Evolutionary conservation across 257 asterid species (phyloP), one percentile per base, ranked within the genome.

Genomic region (Jaltomata sinuosa): DNA sequence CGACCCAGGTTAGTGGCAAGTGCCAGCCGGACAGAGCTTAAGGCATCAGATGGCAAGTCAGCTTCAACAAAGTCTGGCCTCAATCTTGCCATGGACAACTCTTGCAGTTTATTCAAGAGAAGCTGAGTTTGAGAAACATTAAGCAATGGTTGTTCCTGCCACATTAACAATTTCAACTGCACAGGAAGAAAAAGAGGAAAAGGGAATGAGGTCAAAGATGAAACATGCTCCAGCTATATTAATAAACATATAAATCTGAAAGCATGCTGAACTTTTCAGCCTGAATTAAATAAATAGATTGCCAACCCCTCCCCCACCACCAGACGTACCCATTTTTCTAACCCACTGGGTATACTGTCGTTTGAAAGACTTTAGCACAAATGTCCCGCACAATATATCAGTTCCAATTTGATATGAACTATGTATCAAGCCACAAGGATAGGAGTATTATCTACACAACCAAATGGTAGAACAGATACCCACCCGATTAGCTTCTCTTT

Each of bases 1-100:
- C 99, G 97, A 5, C 99, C 99, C 31, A 93, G 90, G 59, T 93
- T 96, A 84, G 94, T 88, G 49, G 96, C 99, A 52, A 94, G 95
- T 79, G 97, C 98, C 38, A 96, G 91, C 74, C 99, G 88, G 79
- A 94, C 94, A 1, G 97, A 90, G 82, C 83, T 87, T 89, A 96
- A 86, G 87, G 98, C 97, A 87, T 93, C 98, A 1, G 95, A 87
- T 42, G 98, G 95, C 90, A 94, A 88, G 84, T 88, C 94, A 54
- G 94, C 84, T 21, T 90, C 94, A 29, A 90, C 80, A 50, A 92
- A 96, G 84, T 93, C 98, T 21, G 98, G 99, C 22, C 91, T 89
- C 87, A 94, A 82, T 89, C 88, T 93, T 27, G 94, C 98, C 89
- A 91, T 87, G 4, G 98, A 96, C 85, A 94, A 79, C 83, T 96